A percentile compares a stretch with the other conserved stretches of the same genome.
phyloP scores from a whole-genome alignment of 179 eudicot species.

The Spinacia oleracea region DNA sequence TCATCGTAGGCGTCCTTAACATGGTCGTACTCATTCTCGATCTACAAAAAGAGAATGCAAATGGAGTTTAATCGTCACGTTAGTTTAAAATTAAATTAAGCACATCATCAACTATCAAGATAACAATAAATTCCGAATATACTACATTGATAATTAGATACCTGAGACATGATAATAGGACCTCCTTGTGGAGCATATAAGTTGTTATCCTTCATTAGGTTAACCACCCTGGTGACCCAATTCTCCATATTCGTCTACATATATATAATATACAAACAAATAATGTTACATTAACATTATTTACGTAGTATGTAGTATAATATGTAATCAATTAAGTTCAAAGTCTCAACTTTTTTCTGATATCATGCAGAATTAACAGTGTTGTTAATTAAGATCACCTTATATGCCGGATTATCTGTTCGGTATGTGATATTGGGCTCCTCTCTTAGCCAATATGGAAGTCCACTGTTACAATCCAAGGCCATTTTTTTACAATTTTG shows the following conservation, averaged over 20 bases:
- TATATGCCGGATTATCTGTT: constrained; percentile 71
- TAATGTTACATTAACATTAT: no score
- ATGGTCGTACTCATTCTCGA: constrained; percentile 86
- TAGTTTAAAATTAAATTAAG: no score
- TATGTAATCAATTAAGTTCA: background rate
- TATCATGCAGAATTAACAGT: background rate
- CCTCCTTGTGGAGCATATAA: constrained; percentile 85
- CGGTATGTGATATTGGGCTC: constrained; percentile 63
- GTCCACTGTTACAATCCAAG: constrained; percentile 55
- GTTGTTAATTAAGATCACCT: constrained; percentile 41
- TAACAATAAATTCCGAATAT: no score
- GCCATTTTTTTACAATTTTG: background rate
- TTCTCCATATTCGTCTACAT: constrained; percentile 63
- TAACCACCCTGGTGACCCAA: constrained; percentile 47
- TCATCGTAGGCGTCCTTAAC: constrained; percentile 58
- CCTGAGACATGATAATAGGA: constrained; percentile 88
- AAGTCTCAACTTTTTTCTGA: background rate
- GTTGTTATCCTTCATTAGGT: constrained; percentile 64
- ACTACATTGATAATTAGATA: no score
- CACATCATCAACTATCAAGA: no score
- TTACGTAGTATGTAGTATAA: background rate
- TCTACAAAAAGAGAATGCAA: constrained; percentile 34
- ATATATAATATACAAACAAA: no score
- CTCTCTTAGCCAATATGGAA: constrained; percentile 86
- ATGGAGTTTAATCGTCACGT: background rate